These are phyloP conservation scores for Narthecium ossifragum DNA, from an alignment of 106 monocot species.

Conservation along the genomic window DNA sequence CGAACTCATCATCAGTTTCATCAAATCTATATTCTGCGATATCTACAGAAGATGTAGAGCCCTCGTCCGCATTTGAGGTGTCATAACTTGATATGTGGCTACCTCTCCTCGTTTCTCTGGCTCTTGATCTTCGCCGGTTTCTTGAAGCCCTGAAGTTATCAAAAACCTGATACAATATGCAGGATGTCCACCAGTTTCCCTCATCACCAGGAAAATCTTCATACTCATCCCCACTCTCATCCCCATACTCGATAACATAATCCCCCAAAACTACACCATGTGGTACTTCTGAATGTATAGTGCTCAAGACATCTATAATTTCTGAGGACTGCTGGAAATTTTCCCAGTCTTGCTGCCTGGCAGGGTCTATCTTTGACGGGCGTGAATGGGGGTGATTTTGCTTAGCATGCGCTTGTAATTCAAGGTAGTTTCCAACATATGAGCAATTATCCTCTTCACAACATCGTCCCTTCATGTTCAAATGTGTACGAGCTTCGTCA, in stretches of 20 bases:
- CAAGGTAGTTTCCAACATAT: slow-evolving; percentile 25
- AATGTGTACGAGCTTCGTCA: slow-evolving; percentile 20
- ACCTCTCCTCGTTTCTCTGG: slow-evolving; percentile 7
- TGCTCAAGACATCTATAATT: slow-evolving; percentile 37
- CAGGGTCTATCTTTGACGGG: slow-evolving; percentile 39
- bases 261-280: slow-evolving; percentile 37
- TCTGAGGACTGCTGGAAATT: slow-evolving; percentile 41
- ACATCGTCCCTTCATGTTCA: slow-evolving; percentile 26
- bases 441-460: slow-evolving; percentile 31
- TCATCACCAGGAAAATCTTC: slow-evolving; percentile 26
- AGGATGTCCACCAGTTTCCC: slow-evolving; percentile 41
- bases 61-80: slow-evolving; percentile 14
- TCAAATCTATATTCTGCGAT: slow-evolving; percentile 10
- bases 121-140: slow-evolving; percentile 20
- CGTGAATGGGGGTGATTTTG: slow-evolving; percentile 25
- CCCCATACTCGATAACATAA: slow-evolving; percentile 40
- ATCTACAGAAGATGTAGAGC: slow-evolving; percentile 15
- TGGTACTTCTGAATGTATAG: slow-evolving; percentile 40
- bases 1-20: slow-evolving; percentile 17
- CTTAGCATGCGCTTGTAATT: slow-evolving; percentile 22
- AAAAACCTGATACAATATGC: slow-evolving; percentile 31
- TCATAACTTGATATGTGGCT: slow-evolving; percentile 4
- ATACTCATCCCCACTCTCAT: slow-evolving; percentile 23
- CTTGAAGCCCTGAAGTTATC: slow-evolving; percentile 25
- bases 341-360: slow-evolving; percentile 32